phyloP scores from a whole-genome alignment of 1,139 yeast genomes.

The Scheffersomyces titani region DNA sequence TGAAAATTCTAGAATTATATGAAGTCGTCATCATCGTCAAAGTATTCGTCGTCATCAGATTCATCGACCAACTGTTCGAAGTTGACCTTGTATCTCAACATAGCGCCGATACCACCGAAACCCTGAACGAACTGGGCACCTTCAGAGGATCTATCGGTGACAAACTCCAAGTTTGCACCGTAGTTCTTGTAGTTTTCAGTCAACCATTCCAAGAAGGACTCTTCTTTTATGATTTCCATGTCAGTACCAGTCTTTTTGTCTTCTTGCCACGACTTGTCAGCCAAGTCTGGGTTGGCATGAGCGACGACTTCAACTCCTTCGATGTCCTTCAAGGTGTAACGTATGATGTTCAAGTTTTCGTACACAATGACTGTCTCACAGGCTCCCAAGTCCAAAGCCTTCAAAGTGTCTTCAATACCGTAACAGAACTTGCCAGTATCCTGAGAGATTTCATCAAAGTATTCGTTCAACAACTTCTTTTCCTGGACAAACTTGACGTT shows the following conservation, averaged over 20 bases:
- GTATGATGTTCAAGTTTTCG: slow-evolving; percentile 82
- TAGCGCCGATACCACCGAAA: slow-evolving; percentile 98
- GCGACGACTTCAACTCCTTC: slow-evolving; percentile 80
- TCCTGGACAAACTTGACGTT: slow-evolving; percentile 98
- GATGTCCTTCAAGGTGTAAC: slow-evolving; percentile 82
- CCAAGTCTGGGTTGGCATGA: slow-evolving; percentile 69
- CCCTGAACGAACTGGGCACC: slow-evolving; percentile 98
- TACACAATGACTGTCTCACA: slow-evolving; percentile 89
- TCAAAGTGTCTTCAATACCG: slow-evolving; percentile 93
- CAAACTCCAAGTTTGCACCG: slow-evolving; percentile 95
- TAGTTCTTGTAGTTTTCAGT: slow-evolving; percentile 93
- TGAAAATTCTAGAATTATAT: slow-evolving; percentile 22
- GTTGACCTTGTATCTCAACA: slow-evolving; percentile 93
- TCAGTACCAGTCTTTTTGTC: slow-evolving; percentile 89
- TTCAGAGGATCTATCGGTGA: slow-evolving; percentile 93
- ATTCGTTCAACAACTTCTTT: slow-evolving; percentile 86
- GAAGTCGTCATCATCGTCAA: slow-evolving; percentile 67
- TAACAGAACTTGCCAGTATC: slow-evolving; percentile 97
- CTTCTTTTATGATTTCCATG: slow-evolving; percentile 83
- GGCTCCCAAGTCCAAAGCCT: slow-evolving; percentile 95
- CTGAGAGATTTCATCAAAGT: slow-evolving; percentile 95
- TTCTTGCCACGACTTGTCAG: slow-evolving; percentile 73
- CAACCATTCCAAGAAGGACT: slow-evolving; percentile 90
- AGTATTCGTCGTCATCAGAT: slow-evolving; percentile 83
- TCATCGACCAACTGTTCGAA: slow-evolving; percentile 93